Evolutionary conservation across 257 asterid genomes (phyloP).

Genomic region (Misopates orontium): DNA sequence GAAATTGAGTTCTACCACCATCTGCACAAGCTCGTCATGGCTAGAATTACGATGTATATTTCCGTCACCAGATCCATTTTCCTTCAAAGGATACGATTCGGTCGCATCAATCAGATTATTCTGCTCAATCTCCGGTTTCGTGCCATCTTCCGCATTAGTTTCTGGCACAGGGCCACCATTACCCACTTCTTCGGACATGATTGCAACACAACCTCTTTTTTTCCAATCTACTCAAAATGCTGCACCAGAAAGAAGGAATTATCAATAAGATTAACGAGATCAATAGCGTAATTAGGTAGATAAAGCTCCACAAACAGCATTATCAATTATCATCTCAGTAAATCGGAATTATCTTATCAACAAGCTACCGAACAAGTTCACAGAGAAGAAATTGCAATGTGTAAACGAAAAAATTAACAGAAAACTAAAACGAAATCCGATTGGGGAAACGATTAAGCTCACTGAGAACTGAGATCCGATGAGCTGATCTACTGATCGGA

Average conservation of each 20-base stretch:
- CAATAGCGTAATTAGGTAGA: not conserved
- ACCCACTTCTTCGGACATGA: constrained; percentile 49
- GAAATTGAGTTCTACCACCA: constrained; percentile 76
- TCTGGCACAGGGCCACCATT: constrained; percentile 41
- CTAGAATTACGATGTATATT: constrained; percentile 34
- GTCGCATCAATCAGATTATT: constrained; percentile 33
- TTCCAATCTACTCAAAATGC: constrained; percentile 13
- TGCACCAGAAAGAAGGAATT: constrained; percentile 28
- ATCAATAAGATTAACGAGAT: not conserved
- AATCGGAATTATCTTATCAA: not conserved
- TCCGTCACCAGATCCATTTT: constrained; percentile 43
- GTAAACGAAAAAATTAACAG: no score
- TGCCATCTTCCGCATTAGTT: constrained; percentile 38
- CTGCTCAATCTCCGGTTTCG: constrained; percentile 38
- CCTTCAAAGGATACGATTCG: constrained; percentile 37
- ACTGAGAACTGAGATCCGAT: no score
- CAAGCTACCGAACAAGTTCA: no score
- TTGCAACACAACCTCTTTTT: constrained; percentile 22
- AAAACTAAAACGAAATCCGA: no score
- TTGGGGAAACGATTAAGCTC: no score
- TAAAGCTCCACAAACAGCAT: constrained; percentile 23
- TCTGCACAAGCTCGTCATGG: constrained; percentile 62
- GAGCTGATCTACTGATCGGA: no score
- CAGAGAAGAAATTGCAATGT: no score
- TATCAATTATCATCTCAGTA: no score